Conservation (phyloP, 2,329 filamentous ascomycete species). For the Proliferodiscus dingleyae region DNA sequence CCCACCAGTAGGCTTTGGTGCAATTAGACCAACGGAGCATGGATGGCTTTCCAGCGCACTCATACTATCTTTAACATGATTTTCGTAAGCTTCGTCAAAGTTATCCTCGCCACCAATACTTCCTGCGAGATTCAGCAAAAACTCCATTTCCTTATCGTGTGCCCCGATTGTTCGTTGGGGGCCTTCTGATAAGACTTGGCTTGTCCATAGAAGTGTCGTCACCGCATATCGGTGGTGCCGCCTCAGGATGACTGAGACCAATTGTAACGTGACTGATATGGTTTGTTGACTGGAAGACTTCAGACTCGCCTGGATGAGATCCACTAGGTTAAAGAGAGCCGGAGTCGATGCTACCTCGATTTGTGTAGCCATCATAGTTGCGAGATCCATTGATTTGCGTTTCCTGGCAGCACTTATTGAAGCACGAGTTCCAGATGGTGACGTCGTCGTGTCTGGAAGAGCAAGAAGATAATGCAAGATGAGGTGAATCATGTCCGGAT, state of each 20-base stretch:
- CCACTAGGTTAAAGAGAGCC: conserved; percentile 85
- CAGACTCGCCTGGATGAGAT: conserved; percentile 81
- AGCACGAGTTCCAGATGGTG: conserved; percentile 37
- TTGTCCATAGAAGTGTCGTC: conserved; percentile 67
- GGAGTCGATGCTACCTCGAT: conserved; percentile 72
- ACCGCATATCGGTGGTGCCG: conserved; percentile 85
- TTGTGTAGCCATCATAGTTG: conserved; percentile 72
- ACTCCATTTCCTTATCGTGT: conserved; percentile 69
- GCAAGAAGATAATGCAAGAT: conserved; percentile 90
- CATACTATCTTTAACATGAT: conserved; percentile 66
- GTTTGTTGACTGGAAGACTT: conserved; percentile 83
- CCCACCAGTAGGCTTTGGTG: conserved; percentile 52
- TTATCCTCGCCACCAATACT: conserved; percentile 63
- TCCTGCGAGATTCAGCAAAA: conserved; percentile 64
- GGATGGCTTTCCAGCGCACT: conserved; percentile 66
- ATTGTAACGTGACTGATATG: conserved; percentile 79
- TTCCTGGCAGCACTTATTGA: conserved; percentile 66
- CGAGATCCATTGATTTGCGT: conserved; percentile 82
- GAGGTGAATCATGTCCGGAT: conserved; percentile 89
- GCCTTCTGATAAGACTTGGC: conserved; percentile 48
- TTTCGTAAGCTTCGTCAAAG: conserved; percentile 69
- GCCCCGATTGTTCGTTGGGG: conserved; percentile 65
- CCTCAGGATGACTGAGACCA: conserved; percentile 80
- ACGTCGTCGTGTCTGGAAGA: conserved; percentile 53
- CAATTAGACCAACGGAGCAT: conserved; percentile 66